Base-by-base conservation (phyloP, 768 basidiomycete species). In the Rhodotorula graminis region DNA sequence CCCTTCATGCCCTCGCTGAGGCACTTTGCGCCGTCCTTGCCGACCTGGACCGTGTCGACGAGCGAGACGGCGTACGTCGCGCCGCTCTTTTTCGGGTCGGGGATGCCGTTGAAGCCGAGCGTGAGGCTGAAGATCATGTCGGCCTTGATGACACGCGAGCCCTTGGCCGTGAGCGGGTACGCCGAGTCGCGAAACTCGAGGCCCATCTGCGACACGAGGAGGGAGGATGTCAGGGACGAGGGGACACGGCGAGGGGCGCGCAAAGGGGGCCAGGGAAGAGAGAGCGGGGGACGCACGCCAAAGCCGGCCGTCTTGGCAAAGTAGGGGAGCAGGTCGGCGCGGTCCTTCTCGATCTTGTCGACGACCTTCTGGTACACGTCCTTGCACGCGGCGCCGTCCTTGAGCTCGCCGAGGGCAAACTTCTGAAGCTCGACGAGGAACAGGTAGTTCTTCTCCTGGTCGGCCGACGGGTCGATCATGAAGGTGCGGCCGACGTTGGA, bases 401-500 rank as follows among this genome's bases (percentile, higher is more conserved):
- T 90, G 81, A 98, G 86, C 77, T 87, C 85, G 19, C 85, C 83
- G 27, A 94, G 80, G 18, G 94, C 82, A 75, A 91, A 90, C 21
- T 85, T 80, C 52, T 98, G 93, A 31, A 97, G 81, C 19, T 87
- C 84, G 27, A 93, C 80, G 58, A 98, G 84, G 29, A 93, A 83
- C 55, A 85, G 85, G 80, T 96, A 97, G 74, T 91, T 88, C 10
- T 86, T 84, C 83, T 97, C 92, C 89, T 98, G 95, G 66, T 90
- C 88, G 78, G 90, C 88, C 74, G 88, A 88, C 3, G 95, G 95
- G 79, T 95, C 93, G 52, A 98, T 93, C 76, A 97, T 91, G 82
- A 96, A 94, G 4, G 91, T 97, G 57, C 95, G 86, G 9, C 91
- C 93, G 75, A 97, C 86, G 80, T 93, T 95, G 42, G 90, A 88